phyloP scores from a whole-genome alignment of 2,329 filamentous ascomycete genomes.

The Fusarium mangiferae region DNA sequence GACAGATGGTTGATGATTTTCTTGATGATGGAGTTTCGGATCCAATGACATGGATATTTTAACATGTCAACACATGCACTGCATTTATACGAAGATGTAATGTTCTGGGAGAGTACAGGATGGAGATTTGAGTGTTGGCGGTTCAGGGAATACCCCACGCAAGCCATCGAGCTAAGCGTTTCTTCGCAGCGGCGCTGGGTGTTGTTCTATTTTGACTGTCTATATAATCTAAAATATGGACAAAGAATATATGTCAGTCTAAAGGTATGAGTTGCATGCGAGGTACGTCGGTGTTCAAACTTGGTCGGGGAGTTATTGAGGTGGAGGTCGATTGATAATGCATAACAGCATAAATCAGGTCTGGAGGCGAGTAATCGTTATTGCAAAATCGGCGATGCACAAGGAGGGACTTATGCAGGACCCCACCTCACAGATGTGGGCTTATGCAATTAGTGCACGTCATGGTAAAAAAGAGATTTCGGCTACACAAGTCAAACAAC shows the following conservation, averaged over 20 bases:
- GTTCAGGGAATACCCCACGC: too few species aligned
- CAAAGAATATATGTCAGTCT: rapidly evolving
- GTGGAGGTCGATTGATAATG: background rate
- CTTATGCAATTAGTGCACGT: too few species aligned
- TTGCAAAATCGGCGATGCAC: rapidly evolving
- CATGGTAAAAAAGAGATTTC: background rate
- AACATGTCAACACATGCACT: too few species aligned
- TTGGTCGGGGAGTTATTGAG: too few species aligned
- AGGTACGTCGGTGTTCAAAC: background rate
- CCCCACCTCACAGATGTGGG: too few species aligned
- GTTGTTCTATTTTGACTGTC: rapidly evolving
- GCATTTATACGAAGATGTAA: rapidly evolving
- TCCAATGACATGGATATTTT: constrained; percentile 18
- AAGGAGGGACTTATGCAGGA: rapidly evolving
- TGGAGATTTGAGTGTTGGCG: too few species aligned
- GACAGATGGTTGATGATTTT: constrained; percentile 19
- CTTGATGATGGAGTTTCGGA: constrained; percentile 5
- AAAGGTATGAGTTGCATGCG: background rate
- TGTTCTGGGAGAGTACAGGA: background rate
- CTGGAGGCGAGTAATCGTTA: too few species aligned
- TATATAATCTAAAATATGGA: rapidly evolving
- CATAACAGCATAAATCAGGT: background rate
- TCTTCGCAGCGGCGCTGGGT: too few species aligned
- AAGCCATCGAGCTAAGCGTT: background rate
- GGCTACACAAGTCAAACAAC: rapidly evolving